phyloP scores from a whole-genome alignment of 2,329 filamentous ascomycete genomes.

The Diaporthe amygdali region DNA sequence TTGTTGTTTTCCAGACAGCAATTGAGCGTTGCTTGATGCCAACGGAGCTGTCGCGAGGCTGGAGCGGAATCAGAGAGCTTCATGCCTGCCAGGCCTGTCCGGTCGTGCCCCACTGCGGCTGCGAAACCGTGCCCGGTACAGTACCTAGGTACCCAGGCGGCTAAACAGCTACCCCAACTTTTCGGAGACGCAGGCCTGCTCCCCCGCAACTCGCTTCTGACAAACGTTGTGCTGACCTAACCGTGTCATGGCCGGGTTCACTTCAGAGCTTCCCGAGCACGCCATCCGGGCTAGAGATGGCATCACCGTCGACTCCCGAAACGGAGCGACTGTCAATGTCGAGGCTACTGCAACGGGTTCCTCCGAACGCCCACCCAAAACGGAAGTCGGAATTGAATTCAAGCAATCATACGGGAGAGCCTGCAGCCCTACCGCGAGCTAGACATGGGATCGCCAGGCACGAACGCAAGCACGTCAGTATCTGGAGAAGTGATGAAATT shows the following conservation, averaged over 20 bases:
- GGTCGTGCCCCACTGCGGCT: not conserved
- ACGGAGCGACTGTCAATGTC: not conserved
- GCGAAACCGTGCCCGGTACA: not conserved
- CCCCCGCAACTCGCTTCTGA: not conserved
- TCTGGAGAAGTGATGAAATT: slow-evolving; percentile 8
- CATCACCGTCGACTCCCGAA: slow-evolving; percentile 5
- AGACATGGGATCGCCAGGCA: slow-evolving; percentile 13
- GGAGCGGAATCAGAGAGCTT: not conserved
- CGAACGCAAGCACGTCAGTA: slow-evolving; percentile 18
- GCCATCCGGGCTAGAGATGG: not conserved
- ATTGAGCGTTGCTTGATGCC: not conserved
- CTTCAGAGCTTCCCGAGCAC: not conserved
- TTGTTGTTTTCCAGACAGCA: not conserved
- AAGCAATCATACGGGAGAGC: not conserved
- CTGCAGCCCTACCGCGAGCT: slow-evolving; percentile 21
- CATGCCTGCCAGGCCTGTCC: not conserved
- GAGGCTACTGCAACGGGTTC: not conserved
- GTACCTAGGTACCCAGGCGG: not conserved
- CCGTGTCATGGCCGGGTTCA: too few relatives aligned
- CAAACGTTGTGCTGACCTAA: not conserved
- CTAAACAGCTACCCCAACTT: not conserved
- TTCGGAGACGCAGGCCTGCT: not conserved
- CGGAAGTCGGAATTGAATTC: not conserved
- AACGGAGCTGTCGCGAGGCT: not conserved
- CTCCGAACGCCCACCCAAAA: not conserved